phyloP scores from a whole-genome alignment of 176 grass and related monocot genomes.

The Ensete glaucum region DNA sequence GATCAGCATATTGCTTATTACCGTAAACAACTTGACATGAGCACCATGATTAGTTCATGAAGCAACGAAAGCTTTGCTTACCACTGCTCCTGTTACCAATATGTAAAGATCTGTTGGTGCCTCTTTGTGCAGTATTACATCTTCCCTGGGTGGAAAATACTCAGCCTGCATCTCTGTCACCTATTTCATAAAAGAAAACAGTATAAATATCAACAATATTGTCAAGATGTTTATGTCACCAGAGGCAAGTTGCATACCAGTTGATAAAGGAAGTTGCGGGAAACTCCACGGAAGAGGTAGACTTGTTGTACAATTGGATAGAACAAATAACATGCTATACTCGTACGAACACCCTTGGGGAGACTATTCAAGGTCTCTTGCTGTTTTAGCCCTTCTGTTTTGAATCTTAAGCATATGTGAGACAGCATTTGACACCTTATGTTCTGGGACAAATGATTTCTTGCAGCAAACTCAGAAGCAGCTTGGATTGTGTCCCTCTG shows the following conservation, averaged over 20 bases:
- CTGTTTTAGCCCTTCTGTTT: slow-evolving; percentile 70
- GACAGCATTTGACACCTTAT: slow-evolving; percentile 68
- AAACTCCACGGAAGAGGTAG: slow-evolving; percentile 72
- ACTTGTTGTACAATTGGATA: slow-evolving; percentile 38
- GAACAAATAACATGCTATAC: slow-evolving; percentile 63
- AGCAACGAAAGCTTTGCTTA: slow-evolving; percentile 31
- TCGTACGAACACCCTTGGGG: slow-evolving; percentile 57
- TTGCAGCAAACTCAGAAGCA: slow-evolving; percentile 55
- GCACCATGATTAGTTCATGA: neutral
- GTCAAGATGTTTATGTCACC: neutral
- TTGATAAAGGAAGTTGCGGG: slow-evolving; percentile 56
- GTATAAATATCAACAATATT: slow-evolving; percentile 7
- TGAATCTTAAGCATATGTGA: slow-evolving; percentile 71
- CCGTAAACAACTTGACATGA: neutral
- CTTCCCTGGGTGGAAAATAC: slow-evolving; percentile 63
- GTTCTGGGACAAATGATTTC: slow-evolving; percentile 57
- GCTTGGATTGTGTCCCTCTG: slow-evolving; percentile 79
- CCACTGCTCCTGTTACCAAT: slow-evolving; percentile 71
- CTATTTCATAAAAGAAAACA: slow-evolving; percentile 22
- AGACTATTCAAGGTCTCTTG: slow-evolving; percentile 63
- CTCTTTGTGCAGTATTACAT: slow-evolving; percentile 57
- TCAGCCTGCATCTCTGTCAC: slow-evolving; percentile 74
- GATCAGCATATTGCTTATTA: neutral
- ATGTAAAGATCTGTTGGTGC: slow-evolving; percentile 60
- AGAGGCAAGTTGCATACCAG: slow-evolving; percentile 29